Percentiles rank a stretch among this genome's conserved stretches.
Evolutionary conservation across 805 yeast genomes (phyloP).

Genomic region (Geotrichum ghanense): DNA sequence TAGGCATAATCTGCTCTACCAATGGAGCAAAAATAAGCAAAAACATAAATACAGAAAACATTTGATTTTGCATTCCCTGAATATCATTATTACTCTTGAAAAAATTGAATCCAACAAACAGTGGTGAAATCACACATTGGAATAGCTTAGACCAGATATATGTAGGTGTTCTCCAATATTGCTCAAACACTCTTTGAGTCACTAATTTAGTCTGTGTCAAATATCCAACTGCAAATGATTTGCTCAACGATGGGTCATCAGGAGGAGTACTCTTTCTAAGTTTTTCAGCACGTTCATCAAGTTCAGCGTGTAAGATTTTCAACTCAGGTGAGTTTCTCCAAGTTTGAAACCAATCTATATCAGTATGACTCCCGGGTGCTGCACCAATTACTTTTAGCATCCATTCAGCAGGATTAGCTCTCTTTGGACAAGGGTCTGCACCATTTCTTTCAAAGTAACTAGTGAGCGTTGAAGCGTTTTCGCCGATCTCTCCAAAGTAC

Average conservation of each 20-base stretch:
- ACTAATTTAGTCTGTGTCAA: conserved; percentile 34
- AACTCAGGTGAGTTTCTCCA: conserved; percentile 66
- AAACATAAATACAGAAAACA: conserved; percentile 67
- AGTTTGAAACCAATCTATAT: conserved; percentile 39
- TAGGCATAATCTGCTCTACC: conserved; percentile 53
- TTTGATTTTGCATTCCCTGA: conserved; percentile 67
- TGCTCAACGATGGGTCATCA: conserved; percentile 15
- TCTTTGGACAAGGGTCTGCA: conserved; percentile 51
- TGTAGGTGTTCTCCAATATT: conserved; percentile 54
- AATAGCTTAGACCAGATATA: conserved; percentile 46
- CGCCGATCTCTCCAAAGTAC: conserved; percentile 65
- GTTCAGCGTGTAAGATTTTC: conserved; percentile 44
- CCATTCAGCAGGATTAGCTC: conserved; percentile 84
- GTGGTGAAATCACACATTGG: conserved; percentile 40
- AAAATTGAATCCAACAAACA: conserved; percentile 61
- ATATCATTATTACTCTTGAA: conserved; percentile 50
- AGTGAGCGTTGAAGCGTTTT: conserved; percentile 44
- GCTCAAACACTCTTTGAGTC: conserved; percentile 41
- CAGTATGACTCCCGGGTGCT: conserved; percentile 26
- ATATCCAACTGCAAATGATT: conserved; percentile 35
- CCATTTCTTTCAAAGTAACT: conserved; percentile 57
- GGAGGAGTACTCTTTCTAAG: conserved; percentile 18
- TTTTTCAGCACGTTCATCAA: conserved; percentile 48
- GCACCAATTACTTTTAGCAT: conserved; percentile 55
- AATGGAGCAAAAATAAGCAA: conserved; percentile 42